Conservation (phyloP, 2,329 filamentous ascomycete species). For the Fusarium sp. region DNA sequence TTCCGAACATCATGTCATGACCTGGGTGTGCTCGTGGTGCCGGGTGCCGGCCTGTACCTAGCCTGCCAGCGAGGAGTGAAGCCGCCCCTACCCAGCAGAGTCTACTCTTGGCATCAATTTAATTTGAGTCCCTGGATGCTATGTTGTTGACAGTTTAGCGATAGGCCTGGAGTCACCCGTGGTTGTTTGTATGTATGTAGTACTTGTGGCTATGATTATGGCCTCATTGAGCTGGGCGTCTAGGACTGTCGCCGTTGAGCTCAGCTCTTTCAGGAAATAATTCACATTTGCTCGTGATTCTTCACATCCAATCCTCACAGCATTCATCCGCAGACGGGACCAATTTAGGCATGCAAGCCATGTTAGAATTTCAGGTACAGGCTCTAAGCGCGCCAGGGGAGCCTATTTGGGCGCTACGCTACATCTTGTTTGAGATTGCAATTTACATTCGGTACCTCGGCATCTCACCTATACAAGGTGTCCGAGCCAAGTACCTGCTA, state of each 20-base stretch:
- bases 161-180: not conserved
- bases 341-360: slow-evolving; percentile 1
- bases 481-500: not conserved
- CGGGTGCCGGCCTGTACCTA: slow-evolving; percentile 4
- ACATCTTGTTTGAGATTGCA: slow-evolving; percentile 6
- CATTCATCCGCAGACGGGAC: not conserved
- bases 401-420: slow-evolving; percentile 21
- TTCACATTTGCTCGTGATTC: not conserved
- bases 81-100: too few relatives aligned
- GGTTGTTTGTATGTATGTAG: not conserved
- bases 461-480: slow-evolving; percentile 4
- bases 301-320: slow-evolving; percentile 15
- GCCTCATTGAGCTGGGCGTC: slow-evolving; percentile 17
- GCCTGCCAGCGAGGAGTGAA: not conserved
- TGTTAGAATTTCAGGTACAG: slow-evolving; percentile 30
- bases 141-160: not conserved
- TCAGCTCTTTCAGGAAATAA: not conserved
- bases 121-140: slow-evolving; percentile 5
- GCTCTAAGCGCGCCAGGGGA: slow-evolving; percentile 15
- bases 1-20: not conserved
- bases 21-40: not conserved
- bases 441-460: slow-evolving; percentile 15
- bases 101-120: slow-evolving; percentile 16
- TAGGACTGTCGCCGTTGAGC: not conserved
- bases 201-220: not conserved